Base-by-base conservation (phyloP, 73 alveolate species). In the Paramecium tetraurelia region DNA sequence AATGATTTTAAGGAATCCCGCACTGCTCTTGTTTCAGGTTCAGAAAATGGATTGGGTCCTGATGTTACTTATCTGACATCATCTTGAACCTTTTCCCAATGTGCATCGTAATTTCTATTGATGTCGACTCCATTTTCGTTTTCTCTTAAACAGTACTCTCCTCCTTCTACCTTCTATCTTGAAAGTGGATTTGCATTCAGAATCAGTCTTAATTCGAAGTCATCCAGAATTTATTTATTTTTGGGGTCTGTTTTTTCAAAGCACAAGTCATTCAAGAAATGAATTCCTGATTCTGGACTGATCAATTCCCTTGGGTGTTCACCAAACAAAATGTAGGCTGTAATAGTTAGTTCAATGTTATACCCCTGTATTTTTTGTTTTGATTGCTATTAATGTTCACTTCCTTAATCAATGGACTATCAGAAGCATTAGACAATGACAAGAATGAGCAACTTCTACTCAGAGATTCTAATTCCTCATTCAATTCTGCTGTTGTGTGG, bases 221-320 rank as follows among this genome's bases (percentile, higher is more conserved):
- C 41, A 18, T 63, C 93, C 4, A 92, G 59, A 6, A 58, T 93
- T 43, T 84, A 58, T 70, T 77, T 18, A 9, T 46, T 70, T 40
- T 77, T 59, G 35, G 83, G 85, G 24, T 36, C 83, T 7, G 83
- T 20, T 24, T 71, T 59, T 46, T 93, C 71, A 14, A 58, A 84
- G n/a, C 95, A 92, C 14, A 92, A 86, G 2, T 69, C 63, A 41
- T 92, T 58, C 35, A 95, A 57, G 31, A 95, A 75, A 35, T 95
- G 69, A 33, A 93, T 29, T 48, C 96, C 97, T 24, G 95, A 68
- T 84, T 95, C 97, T 4, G 96, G 88, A 44, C 95, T 58, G 0
- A 95, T 95, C 63, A 95, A 48, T 89, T 95, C 97, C 77, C 97
- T 95, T 31, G 97, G 93, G 85, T 95, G 97, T 35, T 95, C 97